phyloP scores from a whole-genome alignment of 2,329 filamentous ascomycete species.

The Trichoderma sp. region DNA sequence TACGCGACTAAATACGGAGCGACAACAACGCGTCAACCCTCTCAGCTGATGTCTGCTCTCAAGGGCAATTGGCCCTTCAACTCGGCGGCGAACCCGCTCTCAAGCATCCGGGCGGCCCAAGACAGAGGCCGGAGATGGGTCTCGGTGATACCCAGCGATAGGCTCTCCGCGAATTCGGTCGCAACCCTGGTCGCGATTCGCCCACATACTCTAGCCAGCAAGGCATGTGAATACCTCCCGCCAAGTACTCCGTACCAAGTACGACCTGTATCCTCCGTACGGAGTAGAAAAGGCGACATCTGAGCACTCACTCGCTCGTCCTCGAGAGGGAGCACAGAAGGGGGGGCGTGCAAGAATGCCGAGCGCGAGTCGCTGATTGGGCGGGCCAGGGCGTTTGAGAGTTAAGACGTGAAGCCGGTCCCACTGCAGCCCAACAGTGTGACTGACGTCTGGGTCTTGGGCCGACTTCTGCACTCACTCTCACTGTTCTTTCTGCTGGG shows the following conservation, averaged over 20 bases:
- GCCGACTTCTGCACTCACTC: background rate
- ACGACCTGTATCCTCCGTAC: background rate
- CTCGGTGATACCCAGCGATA: conserved; percentile 15
- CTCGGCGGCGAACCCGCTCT: background rate
- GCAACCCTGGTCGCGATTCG: conserved; percentile 10
- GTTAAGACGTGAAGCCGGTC: conserved; percentile 1
- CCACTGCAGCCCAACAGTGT: conserved; percentile 18
- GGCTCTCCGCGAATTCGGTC: conserved; percentile 16
- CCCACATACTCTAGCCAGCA: background rate
- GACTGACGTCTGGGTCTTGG: conserved; percentile 3
- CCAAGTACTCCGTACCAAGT: background rate
- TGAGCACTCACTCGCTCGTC: background rate
- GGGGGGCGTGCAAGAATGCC: background rate
- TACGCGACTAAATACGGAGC: conserved; percentile 8
- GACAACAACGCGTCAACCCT: conserved; percentile 6
- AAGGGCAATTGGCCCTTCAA: conserved; percentile 4
- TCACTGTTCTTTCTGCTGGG: no score
- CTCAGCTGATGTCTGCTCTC: conserved; percentile 8
- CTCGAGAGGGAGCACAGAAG: background rate
- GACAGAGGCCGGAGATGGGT: conserved; percentile 5
- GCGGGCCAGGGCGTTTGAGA: background rate
- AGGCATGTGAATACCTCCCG: conserved; percentile 11
- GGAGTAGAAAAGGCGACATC: background rate
- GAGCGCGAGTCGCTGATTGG: conserved; percentile 1
- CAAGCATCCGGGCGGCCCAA: background rate